These are phyloP conservation scores for Hordeum pubiflorum DNA, from an alignment of 202 grass and related monocot species.

Conservation along the genomic window DNA sequence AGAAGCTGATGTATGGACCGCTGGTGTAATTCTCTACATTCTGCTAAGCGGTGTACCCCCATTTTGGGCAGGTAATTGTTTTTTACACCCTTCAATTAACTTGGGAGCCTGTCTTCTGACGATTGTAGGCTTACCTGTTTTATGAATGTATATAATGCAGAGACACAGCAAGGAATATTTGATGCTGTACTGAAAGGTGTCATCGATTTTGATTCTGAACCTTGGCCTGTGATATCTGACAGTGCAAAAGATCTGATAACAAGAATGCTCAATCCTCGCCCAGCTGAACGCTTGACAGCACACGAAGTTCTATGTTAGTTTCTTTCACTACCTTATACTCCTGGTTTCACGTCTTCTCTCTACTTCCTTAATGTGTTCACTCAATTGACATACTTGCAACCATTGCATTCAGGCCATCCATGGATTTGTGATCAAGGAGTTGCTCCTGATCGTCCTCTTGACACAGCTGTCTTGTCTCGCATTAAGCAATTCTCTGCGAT, in stretches of 20 bases:
- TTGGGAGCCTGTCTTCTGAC: neutral
- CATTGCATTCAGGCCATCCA: slow-evolving; percentile 59
- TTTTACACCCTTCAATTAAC: neutral
- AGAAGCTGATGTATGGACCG: slow-evolving; percentile 92
- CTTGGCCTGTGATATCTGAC: slow-evolving; percentile 88
- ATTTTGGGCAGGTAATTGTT: slow-evolving; percentile 66
- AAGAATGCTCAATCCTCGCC: slow-evolving; percentile 68
- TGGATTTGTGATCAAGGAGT: slow-evolving; percentile 94
- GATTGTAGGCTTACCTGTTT: neutral
- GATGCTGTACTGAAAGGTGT: slow-evolving; percentile 82
- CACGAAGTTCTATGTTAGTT: slow-evolving; percentile 89
- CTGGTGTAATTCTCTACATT: slow-evolving; percentile 94
- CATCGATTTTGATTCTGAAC: slow-evolving; percentile 89
- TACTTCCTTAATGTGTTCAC: neutral
- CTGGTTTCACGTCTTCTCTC: slow-evolving; percentile 6
- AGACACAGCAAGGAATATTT: slow-evolving; percentile 97
- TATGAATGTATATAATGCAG: slow-evolving; percentile 41
- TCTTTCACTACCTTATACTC: slow-evolving; percentile 7
- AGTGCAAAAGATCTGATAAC: slow-evolving; percentile 90
- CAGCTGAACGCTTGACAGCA: slow-evolving; percentile 58
- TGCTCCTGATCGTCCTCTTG: slow-evolving; percentile 83
- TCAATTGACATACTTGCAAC: slow-evolving; percentile 10
- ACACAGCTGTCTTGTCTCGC: slow-evolving; percentile 87
- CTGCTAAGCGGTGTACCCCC: slow-evolving; percentile 83
- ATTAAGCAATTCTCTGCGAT: slow-evolving; percentile 96